Percentiles rank a stretch among this genome's conserved stretches.
These are phyloP conservation scores for Yarrowia divulgata DNA, from an alignment of 805 yeast genomes.

Conservation along the genomic window DNA sequence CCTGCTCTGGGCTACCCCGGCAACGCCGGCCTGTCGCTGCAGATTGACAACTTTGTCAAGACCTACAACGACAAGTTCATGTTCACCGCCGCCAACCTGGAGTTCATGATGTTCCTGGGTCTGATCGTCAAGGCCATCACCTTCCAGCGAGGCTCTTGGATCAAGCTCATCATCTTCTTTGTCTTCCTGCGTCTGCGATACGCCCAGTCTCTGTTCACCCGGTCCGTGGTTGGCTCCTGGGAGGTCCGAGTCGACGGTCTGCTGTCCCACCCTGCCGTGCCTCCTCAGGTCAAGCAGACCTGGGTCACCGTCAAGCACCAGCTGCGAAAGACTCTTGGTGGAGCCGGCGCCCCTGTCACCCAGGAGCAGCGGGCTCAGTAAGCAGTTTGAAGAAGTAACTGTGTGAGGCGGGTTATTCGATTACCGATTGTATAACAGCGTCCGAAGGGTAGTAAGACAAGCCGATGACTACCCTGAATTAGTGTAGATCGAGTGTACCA, in stretches of 20 bases:
- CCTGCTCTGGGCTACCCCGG: constrained; percentile 61
- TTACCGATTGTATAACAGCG: background rate
- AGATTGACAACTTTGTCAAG: constrained; percentile 57
- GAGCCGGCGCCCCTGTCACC: constrained; percentile 37
- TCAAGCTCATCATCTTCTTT: constrained; percentile 57
- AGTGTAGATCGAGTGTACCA: too few species aligned
- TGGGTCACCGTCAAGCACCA: constrained; percentile 59
- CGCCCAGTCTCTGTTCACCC: constrained; percentile 76
- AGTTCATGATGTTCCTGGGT: constrained; percentile 53
- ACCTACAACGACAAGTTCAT: constrained; percentile 66
- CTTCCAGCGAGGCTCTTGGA: constrained; percentile 70
- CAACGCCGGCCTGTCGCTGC: constrained; percentile 46
- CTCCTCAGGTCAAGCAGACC: constrained; percentile 56
- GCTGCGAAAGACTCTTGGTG: constrained; percentile 42
- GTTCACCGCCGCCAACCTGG: constrained; percentile 66
- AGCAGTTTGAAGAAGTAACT: background rate
- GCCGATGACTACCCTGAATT: too few species aligned
- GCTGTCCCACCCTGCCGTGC: constrained; percentile 61
- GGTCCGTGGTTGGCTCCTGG: constrained; percentile 68
- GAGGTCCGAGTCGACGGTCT: constrained; percentile 72
- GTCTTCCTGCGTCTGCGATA: constrained; percentile 77
- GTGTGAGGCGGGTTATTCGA: background rate
- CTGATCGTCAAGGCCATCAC: constrained; percentile 56
- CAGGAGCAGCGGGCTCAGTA: constrained; percentile 38
- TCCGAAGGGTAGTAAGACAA: background rate